Percentiles rank a stretch among this genome's conserved stretches.
phyloP scores from a whole-genome alignment of 305 asterid genomes.

The Fraxinus sp. region DNA sequence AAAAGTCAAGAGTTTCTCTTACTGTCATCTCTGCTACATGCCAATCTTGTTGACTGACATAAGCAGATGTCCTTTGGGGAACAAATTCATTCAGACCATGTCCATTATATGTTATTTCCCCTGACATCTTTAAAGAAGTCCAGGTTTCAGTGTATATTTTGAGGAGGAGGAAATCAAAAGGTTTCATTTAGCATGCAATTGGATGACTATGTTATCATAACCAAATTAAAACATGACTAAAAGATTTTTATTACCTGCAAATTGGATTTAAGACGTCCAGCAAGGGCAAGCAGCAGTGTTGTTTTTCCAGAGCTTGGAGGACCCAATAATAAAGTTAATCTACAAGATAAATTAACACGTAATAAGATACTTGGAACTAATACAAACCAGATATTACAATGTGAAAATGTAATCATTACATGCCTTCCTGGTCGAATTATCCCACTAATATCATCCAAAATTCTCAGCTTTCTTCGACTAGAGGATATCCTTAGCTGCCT shows the following conservation, averaged over 20 bases:
- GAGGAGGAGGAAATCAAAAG: slow-evolving; percentile 10
- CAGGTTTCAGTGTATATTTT: slow-evolving; percentile 33
- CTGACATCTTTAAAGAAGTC: slow-evolving; percentile 67
- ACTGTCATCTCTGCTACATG: slow-evolving; percentile 96
- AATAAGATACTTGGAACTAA: slow-evolving; percentile 29
- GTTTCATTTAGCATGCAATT: slow-evolving; percentile 11
- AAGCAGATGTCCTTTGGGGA: slow-evolving; percentile 87
- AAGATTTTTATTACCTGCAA: slow-evolving; percentile 61
- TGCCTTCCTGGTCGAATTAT: slow-evolving; percentile 95
- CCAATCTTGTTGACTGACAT: slow-evolving; percentile 89
- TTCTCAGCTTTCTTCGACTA: slow-evolving; percentile 61
- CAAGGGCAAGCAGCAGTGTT: slow-evolving; percentile 79
- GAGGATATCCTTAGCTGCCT: slow-evolving; percentile 66
- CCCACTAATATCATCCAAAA: slow-evolving; percentile 84
- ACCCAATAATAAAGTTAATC: slow-evolving; percentile 84
- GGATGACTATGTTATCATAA: slow-evolving; percentile 6
- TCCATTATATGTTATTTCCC: slow-evolving; percentile 86
- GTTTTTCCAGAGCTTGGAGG: slow-evolving; percentile 99
- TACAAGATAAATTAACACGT: slow-evolving; percentile 32
- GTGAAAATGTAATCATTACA: slow-evolving; percentile 23
- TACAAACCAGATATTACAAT: slow-evolving; percentile 21
- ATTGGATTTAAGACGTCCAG: slow-evolving; percentile 84
- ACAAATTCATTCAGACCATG: slow-evolving; percentile 83
- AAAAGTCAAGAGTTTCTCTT: slow-evolving; percentile 84
- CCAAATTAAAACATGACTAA: background rate